phyloP scores from a whole-genome alignment of 1,139 yeast species.

The Pichia sp. region DNA sequence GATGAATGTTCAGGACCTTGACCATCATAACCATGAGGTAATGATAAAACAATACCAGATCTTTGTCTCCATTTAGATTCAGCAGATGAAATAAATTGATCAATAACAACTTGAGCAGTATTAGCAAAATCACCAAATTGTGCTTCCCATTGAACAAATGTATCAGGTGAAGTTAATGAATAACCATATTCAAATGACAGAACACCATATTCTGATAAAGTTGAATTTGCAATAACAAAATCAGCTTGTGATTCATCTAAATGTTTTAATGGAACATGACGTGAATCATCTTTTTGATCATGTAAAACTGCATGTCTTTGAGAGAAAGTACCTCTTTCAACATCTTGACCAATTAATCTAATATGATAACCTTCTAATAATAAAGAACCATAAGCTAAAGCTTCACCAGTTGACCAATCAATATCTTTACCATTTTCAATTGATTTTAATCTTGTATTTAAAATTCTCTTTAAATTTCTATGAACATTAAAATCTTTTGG shows the following conservation, averaged over 20 bases:
- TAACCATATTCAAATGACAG: conserved; percentile 99
- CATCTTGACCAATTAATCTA: conserved; percentile 98
- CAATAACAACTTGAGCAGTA: conserved; percentile 96
- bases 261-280: conserved; percentile 79
- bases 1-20: conserved; percentile 99
- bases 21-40: conserved; percentile 99
- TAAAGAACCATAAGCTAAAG: conserved; percentile 91
- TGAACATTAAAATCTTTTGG: conserved; percentile 90
- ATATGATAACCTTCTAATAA: conserved; percentile 93
- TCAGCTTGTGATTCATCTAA: conserved; percentile 79
- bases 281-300: conserved; percentile 82
- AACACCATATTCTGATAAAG: conserved; percentile 97
- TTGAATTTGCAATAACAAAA: conserved; percentile 89
- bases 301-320: conserved; percentile 99
- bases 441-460: conserved; percentile 80
- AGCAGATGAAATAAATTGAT: conserved; percentile 95
- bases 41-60: conserved; percentile 88
- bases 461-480: conserved; percentile 92
- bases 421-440: conserved; percentile 88
- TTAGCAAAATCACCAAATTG: conserved; percentile 99
- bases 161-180: conserved; percentile 95
- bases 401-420: conserved; percentile 99
- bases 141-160: conserved; percentile 98
- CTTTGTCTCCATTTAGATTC: conserved; percentile 99
- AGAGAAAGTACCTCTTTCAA: conserved; percentile 99